phyloP scores from a whole-genome alignment of 345 rosid species.

The Schrenkiella parvula region DNA sequence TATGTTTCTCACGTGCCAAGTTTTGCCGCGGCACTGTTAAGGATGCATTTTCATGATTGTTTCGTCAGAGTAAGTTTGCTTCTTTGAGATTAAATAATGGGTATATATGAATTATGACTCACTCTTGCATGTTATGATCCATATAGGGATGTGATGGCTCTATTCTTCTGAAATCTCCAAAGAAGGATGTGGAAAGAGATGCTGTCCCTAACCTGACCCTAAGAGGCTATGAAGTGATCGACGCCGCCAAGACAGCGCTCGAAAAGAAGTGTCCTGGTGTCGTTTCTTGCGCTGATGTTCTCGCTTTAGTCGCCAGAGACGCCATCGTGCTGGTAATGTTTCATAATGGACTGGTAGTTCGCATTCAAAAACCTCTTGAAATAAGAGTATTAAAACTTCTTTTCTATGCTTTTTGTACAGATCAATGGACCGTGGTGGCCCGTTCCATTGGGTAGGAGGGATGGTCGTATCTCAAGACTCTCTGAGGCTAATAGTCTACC shows the following conservation, averaged over 20 bases:
- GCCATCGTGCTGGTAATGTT: conserved; percentile 42
- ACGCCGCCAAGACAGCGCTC: conserved; percentile 38
- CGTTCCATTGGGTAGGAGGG: conserved; percentile 58
- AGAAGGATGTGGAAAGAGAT: conserved; percentile 43
- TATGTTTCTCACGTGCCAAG: conserved; percentile 38
- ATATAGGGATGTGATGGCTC: conserved; percentile 59
- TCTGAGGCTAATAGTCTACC: conserved; percentile 42
- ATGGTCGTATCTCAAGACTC: conserved; percentile 45
- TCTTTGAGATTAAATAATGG: background rate
- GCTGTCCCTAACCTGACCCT: conserved; percentile 37
- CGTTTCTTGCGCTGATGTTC: conserved; percentile 65
- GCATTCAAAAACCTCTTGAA: background rate
- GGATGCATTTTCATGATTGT: conserved; percentile 59
- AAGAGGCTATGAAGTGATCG: conserved; percentile 49
- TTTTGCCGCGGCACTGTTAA: conserved; percentile 44
- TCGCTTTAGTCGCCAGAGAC: conserved; percentile 57
- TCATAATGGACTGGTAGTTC: background rate
- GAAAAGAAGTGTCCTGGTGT: conserved; percentile 43
- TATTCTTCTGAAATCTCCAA: conserved; percentile 38
- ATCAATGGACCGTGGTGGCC: conserved; percentile 55
- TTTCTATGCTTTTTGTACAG: conserved; percentile 19
- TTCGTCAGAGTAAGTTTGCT: conserved; percentile 42
- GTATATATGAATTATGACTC: background rate
- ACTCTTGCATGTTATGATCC: background rate
- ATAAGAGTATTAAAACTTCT: background rate